Base-by-base conservation (phyloP, 2,329 filamentous ascomycete species). In the Aureobasidium musti region DNA sequence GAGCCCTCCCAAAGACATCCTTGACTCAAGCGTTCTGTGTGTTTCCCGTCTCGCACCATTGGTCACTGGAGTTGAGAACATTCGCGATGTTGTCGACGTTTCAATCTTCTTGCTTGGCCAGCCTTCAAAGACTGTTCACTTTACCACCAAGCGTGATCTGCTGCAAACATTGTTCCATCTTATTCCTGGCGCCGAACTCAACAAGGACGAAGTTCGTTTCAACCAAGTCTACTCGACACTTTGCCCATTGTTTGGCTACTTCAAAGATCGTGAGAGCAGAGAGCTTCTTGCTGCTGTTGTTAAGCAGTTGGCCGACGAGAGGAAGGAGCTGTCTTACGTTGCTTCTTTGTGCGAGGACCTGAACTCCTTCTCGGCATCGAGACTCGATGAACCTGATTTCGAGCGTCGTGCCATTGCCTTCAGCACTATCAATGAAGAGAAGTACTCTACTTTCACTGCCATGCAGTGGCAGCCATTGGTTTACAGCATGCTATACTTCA, bases 401-500 rank as follows among this genome's bases (percentile, higher is more conserved):
- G 91, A 96, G 71, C 87, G 86, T 66, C 89, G 95, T 19, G 83
- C 96, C 6, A 80, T 83, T 54, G 92, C 92, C 3, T 98, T 95
- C 78, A 88, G 84, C 67, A 76, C 79, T 8, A 88, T 98, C 69
- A 90, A 89, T 41, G 84, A 86, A 47, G 79, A 85, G 2, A 80
- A 84, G n/a, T 86, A 86, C 43, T 75, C 75, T 0, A 78, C 81
- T 0, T 86, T 93, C 68, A 88, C 85, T 0, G 79, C 87, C 1
- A 84, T 85, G 67, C 91, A 97, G 77, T 99, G 95, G 94, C 84
- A 89, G 63, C 93, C 95, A 6, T 78, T 99, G 23, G 79, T 98
- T 13, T 90, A 93, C 79, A 99, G 98, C 74, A 86, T 96, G 80
- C 82, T 97, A 1, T 98, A 89, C 78, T 95, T 90, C 74, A 89